These are phyloP conservation scores for Cyphellophora europaea DNA, from an alignment of 2,329 filamentous ascomycete genomes.

Conservation along the genomic window DNA sequence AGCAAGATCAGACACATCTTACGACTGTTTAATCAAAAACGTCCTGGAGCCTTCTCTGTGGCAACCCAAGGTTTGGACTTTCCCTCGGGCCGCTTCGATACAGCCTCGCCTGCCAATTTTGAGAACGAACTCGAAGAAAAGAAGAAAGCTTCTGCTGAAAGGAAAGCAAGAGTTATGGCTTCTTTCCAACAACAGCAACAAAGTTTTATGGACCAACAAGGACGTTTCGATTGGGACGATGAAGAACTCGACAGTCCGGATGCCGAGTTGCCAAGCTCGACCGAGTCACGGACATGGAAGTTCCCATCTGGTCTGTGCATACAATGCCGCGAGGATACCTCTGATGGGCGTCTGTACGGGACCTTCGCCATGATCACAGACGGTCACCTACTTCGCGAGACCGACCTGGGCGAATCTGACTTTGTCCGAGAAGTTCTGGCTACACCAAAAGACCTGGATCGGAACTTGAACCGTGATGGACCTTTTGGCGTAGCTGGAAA, in stretches of 20 bases:
- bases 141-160: constrained; percentile 81
- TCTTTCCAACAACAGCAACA: constrained; percentile 97
- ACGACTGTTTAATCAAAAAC: constrained; percentile 74
- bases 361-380: constrained; percentile 86
- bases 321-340: constrained; percentile 90
- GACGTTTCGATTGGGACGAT: constrained; percentile 80
- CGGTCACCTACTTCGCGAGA: constrained; percentile 78
- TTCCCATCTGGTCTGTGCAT: constrained; percentile 93
- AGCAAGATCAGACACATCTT: constrained; percentile 78
- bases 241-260: constrained; percentile 62
- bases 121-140: constrained; percentile 60
- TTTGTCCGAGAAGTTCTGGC: constrained; percentile 74
- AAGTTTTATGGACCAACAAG: constrained; percentile 83
- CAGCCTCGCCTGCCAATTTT: constrained; percentile 66
- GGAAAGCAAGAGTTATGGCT: constrained; percentile 91
- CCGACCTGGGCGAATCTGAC: constrained; percentile 69
- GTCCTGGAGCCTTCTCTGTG: constrained; percentile 61
- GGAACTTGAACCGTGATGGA: constrained; percentile 69
- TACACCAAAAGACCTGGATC: constrained; percentile 73
- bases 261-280: constrained; percentile 35
- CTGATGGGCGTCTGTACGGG: constrained; percentile 79
- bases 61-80: constrained; percentile 53
- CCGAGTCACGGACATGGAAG: constrained; percentile 70
- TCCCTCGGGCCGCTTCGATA: constrained; percentile 69
- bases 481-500: constrained; percentile 87